Evolutionary conservation across 352 stramenopile species (phyloP), one percentile per base, ranked within the genome.

Genomic region (Phytophthora pluvialis): DNA sequence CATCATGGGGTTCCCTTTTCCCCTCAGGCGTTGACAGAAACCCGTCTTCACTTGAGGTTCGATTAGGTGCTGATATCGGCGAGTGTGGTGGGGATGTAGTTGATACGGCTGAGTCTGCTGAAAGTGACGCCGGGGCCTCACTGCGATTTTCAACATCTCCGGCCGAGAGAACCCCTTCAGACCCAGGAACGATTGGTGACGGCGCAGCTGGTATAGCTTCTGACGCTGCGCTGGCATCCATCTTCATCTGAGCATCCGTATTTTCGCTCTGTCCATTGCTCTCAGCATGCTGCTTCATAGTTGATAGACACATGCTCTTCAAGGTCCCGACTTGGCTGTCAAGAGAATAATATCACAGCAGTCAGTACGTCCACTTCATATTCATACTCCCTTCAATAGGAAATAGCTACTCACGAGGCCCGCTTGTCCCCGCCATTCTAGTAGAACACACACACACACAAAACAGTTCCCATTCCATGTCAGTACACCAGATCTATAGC

Each of bases 261-360:
- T 11, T 4, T 38, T 60, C 25, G 5, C 25, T 43, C 45, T 60
- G 31, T 4, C 18, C 56, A 52, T 32, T 45, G 38, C 11, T 57
- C 16, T 39, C 43, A 29, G 33, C 18, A 42, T 63, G 35, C 29
- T 72, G 51, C 12, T 69, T 55, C 13, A 72, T 42, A 10, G 55
- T 67, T 15, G 65, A 72, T 12, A 75, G 50, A 15, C 60, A 67
- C 50, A 72, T 70, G 25, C 66, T 72, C 42, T 78, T 73, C 45
- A 73, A 60, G 4, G 70, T 78, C 10, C 57, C 65, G 15, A 67
- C 61, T 62, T 73, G 57, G 33, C 70, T 78, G 47, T 28, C 40
- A n/a, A 3, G 3, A 50, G 49, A 44, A 43, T n/a, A 50, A 36
- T 46, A n/a, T 47, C 6, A 46, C 15, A 65, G 12, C 21, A 59